Evolutionary conservation across 2,329 filamentous ascomycete species (phyloP), one percentile per base, ranked within the genome.

Genomic region (Celoporthe dispersa): DNA sequence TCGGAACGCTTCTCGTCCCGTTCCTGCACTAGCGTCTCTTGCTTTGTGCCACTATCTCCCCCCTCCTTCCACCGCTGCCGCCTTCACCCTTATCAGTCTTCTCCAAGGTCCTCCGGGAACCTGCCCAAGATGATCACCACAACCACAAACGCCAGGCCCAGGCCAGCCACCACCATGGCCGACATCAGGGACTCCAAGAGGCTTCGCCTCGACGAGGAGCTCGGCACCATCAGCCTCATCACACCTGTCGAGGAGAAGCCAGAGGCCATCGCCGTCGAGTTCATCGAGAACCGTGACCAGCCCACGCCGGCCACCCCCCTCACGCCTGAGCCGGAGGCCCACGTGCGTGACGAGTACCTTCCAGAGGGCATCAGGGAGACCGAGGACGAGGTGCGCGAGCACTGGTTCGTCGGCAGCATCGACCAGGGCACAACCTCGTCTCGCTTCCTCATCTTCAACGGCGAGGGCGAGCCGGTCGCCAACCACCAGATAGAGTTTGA

Each of bases 361-460:
- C 75, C 76, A 44, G 64, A 69, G 62, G 77, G 75, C 12, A 75
- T 77, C 57, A 41, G 66, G 51, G 73, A 77, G 68, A 78, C 76
- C 12, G 63, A 74, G 2, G 74, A 73, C 25, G 75, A 76, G 67
- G 66, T 71, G 61, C 67, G 71, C 53, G 73, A 82, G 69, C 80
- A 88, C 70, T 85, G 76, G 81, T 97, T 93, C 77, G 91, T 97
- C 71, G 94, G 94, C 71, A 93, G 92, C 75, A 94, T 97, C 78
- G 94, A 97, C 78, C 93, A 97, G 77, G 94, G 94, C 70, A 97
- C 94, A 16, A 97, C 94, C 41, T 95, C 92, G 70, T 93, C 94
- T 44, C 88, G 94, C 51, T 97, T 97, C 81, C 87, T 97, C 75
- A 94, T 98, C 78, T 97, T 97, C 82, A 90, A 97, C 80, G 89